Evolutionary conservation across 257 asterid genomes (phyloP).

Genomic region (Gentiana macrophylla): DNA sequence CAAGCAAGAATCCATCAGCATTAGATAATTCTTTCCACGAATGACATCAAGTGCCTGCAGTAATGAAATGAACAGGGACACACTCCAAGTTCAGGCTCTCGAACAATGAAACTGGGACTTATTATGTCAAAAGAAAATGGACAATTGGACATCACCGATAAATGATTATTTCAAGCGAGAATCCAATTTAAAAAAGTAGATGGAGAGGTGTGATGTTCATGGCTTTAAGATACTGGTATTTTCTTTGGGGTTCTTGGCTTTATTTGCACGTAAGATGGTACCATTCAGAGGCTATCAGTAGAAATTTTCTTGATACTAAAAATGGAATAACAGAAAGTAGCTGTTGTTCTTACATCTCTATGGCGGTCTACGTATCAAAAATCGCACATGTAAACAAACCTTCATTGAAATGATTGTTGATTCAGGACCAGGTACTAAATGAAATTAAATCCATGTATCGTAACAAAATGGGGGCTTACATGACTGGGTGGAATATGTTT

Average conservation of each 20-base stretch:
- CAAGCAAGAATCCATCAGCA: constrained; percentile 84
- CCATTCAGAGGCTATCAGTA: neutral
- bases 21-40: constrained; percentile 59
- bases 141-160: neutral
- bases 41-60: constrained; percentile 82
- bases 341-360: neutral
- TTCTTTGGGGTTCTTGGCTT: neutral
- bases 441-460: neutral
- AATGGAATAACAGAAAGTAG: neutral
- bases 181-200: neutral
- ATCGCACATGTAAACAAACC: neutral
- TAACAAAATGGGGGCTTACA: constrained; percentile 14
- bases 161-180: neutral
- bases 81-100: constrained; percentile 3
- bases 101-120: neutral
- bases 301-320: neutral
- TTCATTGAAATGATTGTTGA: neutral
- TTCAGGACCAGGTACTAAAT: neutral
- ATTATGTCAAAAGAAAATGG: neutral
- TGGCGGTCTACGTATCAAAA: neutral
- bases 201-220: neutral
- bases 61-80: neutral
- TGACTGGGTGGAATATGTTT: constrained; percentile 56
- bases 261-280: neutral
- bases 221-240: neutral